These are phyloP conservation scores for Verbena officinalis DNA, from an alignment of 257 asterid genomes.

Conservation along the genomic window DNA sequence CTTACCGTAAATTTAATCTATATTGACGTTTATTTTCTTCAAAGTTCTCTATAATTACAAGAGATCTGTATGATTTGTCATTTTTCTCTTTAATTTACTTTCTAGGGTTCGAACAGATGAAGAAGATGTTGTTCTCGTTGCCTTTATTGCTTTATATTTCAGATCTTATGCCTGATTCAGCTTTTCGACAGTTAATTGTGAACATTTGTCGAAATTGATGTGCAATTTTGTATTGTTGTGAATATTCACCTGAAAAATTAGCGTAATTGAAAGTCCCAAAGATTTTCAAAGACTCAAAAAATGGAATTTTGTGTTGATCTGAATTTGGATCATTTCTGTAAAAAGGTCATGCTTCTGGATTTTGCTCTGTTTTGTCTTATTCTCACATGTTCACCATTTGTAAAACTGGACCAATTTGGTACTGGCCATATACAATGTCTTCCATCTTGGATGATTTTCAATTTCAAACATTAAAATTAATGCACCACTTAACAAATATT, in stretches of 20 bases:
- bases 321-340: slow-evolving; percentile 11
- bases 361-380: slow-evolving; percentile 3
- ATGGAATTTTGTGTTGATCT: background rate
- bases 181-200: slow-evolving; percentile 18
- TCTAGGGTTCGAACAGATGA: background rate
- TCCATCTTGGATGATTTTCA: slow-evolving; percentile 14
- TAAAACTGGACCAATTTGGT: background rate
- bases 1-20: slow-evolving; percentile 10
- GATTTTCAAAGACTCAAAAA: background rate
- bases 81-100: slow-evolving; percentile 15
- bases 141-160: slow-evolving; percentile 5
- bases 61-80: slow-evolving; percentile 29
- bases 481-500: slow-evolving; percentile 26
- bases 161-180: slow-evolving; percentile 25
- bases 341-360: background rate
- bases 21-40: slow-evolving; percentile 18
- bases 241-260: slow-evolving; percentile 10
- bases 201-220: slow-evolving; percentile 15
- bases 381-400: background rate
- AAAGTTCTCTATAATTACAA: slow-evolving; percentile 10
- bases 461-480: slow-evolving; percentile 20
- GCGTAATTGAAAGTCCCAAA: background rate
- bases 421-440: slow-evolving; percentile 13
- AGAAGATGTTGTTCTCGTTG: background rate
- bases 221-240: slow-evolving; percentile 6